Evolutionary conservation across 1,284 basidiomycete genomes (phyloP), one percentile per base, ranked within the genome.

Genomic region (Microbotryum intermedium): DNA sequence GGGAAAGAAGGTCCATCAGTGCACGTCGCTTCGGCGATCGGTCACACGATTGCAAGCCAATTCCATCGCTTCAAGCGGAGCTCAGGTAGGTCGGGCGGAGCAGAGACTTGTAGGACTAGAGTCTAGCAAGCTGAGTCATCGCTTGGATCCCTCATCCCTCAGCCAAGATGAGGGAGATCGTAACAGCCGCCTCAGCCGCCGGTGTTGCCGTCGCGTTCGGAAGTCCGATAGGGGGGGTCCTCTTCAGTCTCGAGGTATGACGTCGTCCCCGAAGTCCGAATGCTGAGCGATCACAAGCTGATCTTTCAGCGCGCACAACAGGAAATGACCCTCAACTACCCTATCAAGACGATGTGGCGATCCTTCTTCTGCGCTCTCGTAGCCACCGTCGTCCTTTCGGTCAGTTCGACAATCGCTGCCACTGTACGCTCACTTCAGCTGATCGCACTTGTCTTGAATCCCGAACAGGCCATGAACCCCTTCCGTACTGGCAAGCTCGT

Each of bases 1-100:
- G 95, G 95, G 16, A 99, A 98, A 75, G 95, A 99, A 77, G 95
- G 95, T 0, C 95, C 95, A 0, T 95, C 92, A 0, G 95, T 99
- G 0, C 95, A 99, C 72, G 87, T 97, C 48, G 94, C 94, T 1
- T 95, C 90, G 72, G 90, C 90, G 70, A 85, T 97, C 59, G 95
- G 94, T 2, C 86, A 84, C 64, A 80, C 94, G 34, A 85, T 98
- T 18, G 91, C 89, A 1, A 81, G 86, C 51, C 75, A 86, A 68
- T 97, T 97, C 71, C 79, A 79, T 30, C 82, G 83, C 53, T 95
- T 95, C 75, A 84, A 86, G 60, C 82, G 84, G 29, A 97, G 90
- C 76, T 86, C 97, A 79, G 82, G 90, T 90, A n/a, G 20, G 42
- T 16, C 26, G 11, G 26, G 10, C n/a, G n/a, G n/a, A n/a, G n/a